Base-by-base conservation (phyloP, 805 yeast species). In the Saturnispora quitensis region DNA sequence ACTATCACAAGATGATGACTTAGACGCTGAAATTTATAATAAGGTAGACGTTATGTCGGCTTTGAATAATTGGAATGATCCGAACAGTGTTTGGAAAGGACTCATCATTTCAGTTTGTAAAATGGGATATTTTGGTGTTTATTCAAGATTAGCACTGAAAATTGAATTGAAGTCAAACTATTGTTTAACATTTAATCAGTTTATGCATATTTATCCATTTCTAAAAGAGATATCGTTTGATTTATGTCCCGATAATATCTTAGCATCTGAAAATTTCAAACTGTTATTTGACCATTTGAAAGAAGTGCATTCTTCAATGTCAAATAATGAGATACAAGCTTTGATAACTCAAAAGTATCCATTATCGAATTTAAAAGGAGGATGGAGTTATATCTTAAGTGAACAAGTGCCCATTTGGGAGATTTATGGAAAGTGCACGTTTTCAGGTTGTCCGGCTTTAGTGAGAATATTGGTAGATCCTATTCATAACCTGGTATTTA, bases 121-220 rank as follows among this genome's bases (percentile, higher is more conserved):
- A 18, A 49, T 51, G 53, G 55, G 55, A 6, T 53, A 34, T 40
- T 44, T 53, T 18, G 55, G 55, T 3, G 38, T 24, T 17, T 55
- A 55, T 50, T 43, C 56, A 33, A 44, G 54, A 18, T 31, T 51
- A n/a, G 54, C 55, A 10, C 22, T 48, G n/a, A n/a, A 15, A 10
- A 20, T 55, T 12, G 56, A 53, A 40, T 12, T 36, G 15, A 52
- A 50, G 5, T 22, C 20, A 15, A 47, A 49, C 18, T 55, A 42
- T 40, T 20, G 52, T 5, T 47, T 53, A 20, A 48, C 44, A 18
- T 55, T 53, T 25, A 18, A 44, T 18, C 53, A 53, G 15, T 55
- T 53, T 47, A 43, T 50, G 33, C 55, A 51, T 35, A 34, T 55
- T 15, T 50, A 49, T 18, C 55, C 56, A 5, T 55, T 53, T 40